Evolutionary conservation across 163 green algal genomes (phyloP), one percentile per base, ranked within the genome.

Genomic region (Chlorella variabilis): DNA sequence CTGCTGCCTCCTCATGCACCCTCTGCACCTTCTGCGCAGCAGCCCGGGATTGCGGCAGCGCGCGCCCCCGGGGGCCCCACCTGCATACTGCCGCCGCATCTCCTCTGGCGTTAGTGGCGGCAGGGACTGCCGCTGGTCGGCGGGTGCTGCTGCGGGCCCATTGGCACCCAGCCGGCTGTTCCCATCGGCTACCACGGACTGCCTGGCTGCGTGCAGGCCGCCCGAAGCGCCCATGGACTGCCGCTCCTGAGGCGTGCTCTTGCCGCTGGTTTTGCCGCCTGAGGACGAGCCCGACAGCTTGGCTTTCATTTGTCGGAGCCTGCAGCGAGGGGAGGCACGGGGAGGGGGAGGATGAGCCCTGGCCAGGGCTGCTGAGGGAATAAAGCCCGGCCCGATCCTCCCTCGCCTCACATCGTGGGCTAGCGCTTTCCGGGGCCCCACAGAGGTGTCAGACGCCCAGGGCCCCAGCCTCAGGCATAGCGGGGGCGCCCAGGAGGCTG

Each of bases 221-320:
- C 27, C n/a, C n/a, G 54, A 38, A 25, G 25, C 3, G 15, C 20
- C 29, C 7, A 38, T 17, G 59, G 27, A 27, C 18, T 80, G 73
- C n/a, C 56, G 54, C 27, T 77, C 73, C n/a, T 56, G 36, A 25
- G 62, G 71, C 36, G 38, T 27, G 70, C 70, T 77, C 31, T 39
- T 59, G 29, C 58, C 67, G 71, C 49, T 33, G 34, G 11, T 34
- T 20, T 51, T 56, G 34, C 42, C 70, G 54, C 23, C 63, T 1
- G 61, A 58, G 29, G 74, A 49, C 18, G 51, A 66, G 27, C 78
- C 78, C 38, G 58, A 73, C 7, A 86, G 74, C 62, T 86, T 86
- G 21, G 77, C 41, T 45, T 86, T 86, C 74, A 86, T 83, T 25
- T 71, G 74, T 27, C 75, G 74, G 5, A 86, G 65, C 73, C 73